phyloP scores from a whole-genome alignment of 805 yeast genomes.

The Hanseniaspora vineae region DNA sequence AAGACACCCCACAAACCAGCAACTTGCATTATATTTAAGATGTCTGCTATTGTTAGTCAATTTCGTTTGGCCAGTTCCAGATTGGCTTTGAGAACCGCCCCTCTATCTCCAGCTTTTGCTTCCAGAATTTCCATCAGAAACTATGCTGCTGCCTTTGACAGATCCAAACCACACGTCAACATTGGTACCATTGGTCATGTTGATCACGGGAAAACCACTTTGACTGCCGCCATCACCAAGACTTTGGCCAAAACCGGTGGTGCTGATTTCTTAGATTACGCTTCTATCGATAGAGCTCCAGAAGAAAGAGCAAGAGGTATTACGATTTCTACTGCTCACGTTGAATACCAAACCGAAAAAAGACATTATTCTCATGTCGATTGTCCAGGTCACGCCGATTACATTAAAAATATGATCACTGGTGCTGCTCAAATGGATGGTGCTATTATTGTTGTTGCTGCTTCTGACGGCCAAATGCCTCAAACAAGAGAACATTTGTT shows the following conservation, averaged over 20 bases:
- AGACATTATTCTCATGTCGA: slow-evolving; percentile 97
- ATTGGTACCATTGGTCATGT: slow-evolving; percentile 98
- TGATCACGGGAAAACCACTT: slow-evolving; percentile 97
- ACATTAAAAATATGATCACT: slow-evolving; percentile 96
- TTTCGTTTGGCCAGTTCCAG: neutral
- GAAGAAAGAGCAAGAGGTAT: slow-evolving; percentile 99
- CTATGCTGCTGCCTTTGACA: slow-evolving; percentile 68
- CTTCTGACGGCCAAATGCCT: slow-evolving; percentile 98
- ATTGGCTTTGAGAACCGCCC: neutral
- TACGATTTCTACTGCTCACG: slow-evolving; percentile 95
- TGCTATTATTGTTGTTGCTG: slow-evolving; percentile 98
- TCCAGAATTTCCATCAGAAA: slow-evolving; percentile 9
- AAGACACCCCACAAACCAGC: no score
- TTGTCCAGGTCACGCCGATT: slow-evolving; percentile 98
- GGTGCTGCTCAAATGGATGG: slow-evolving; percentile 99
- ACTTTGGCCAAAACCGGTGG: slow-evolving; percentile 80
- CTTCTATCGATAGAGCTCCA: slow-evolving; percentile 92
- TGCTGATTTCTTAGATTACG: slow-evolving; percentile 86
- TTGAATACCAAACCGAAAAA: slow-evolving; percentile 87
- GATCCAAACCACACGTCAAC: slow-evolving; percentile 93
- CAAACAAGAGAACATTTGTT: slow-evolving; percentile 98
- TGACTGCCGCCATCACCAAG: slow-evolving; percentile 98
- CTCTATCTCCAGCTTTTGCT: neutral
- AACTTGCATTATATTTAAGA: neutral
- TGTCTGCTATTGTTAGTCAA: neutral